Conservation (phyloP, 2,329 filamentous ascomycete species). For the Endoconidiophora polonica region DNA sequence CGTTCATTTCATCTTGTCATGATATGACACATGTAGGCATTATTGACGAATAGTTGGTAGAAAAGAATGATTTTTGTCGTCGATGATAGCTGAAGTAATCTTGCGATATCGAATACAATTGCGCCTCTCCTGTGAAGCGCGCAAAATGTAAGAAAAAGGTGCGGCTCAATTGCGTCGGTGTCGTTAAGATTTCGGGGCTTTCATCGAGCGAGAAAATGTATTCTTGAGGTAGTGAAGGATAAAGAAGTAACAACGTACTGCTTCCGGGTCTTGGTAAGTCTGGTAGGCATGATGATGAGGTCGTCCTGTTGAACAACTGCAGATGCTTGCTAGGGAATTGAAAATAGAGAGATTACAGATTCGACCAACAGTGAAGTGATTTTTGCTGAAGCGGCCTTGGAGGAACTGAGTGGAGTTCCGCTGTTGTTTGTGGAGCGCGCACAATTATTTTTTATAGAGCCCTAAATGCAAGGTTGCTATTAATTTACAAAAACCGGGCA, state of each 20-base stretch:
- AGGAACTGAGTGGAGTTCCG: slow-evolving; percentile 8
- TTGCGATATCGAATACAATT: slow-evolving; percentile 9
- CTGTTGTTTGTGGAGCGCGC: slow-evolving; percentile 10
- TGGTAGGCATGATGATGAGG: slow-evolving; percentile 50
- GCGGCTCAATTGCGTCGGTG: slow-evolving; percentile 12
- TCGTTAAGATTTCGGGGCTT: slow-evolving; percentile 9
- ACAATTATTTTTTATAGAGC: slow-evolving; percentile 11
- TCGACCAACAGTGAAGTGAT: slow-evolving; percentile 11
- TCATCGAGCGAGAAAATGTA: slow-evolving; percentile 13
- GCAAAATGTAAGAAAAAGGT: slow-evolving; percentile 4
- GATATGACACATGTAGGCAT: slow-evolving; percentile 2
- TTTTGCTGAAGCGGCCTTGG: slow-evolving; percentile 11
- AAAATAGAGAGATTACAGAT: slow-evolving; percentile 12
- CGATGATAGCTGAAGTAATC: slow-evolving; percentile 10
- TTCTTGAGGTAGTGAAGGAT: slow-evolving; percentile 13
- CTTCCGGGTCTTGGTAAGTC: slow-evolving; percentile 62
- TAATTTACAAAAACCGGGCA: background rate
- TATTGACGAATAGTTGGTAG: background rate
- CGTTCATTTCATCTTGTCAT: background rate
- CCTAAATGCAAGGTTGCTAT: slow-evolving; percentile 4
- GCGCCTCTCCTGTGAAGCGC: slow-evolving; percentile 7
- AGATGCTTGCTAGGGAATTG: slow-evolving; percentile 12
- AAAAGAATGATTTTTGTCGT: background rate
- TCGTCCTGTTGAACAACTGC: slow-evolving; percentile 16
- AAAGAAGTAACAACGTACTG: slow-evolving; percentile 37